Base-by-base conservation (phyloP, 306 rosid genomes). In the Medicago arabica region DNA sequence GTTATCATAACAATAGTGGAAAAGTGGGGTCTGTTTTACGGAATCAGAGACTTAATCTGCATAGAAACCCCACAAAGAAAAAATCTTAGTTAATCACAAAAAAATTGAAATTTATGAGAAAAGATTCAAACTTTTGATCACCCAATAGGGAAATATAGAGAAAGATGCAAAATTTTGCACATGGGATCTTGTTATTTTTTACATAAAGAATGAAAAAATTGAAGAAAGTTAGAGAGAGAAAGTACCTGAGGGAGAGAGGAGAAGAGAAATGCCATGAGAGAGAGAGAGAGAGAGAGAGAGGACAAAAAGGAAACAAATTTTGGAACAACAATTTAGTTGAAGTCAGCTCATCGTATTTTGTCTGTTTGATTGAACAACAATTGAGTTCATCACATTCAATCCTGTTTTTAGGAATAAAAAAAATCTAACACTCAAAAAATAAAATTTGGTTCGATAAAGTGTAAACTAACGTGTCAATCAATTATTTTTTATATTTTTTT, bases 31-130 rank as follows among this genome's bases (percentile, higher is more conserved):
- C 90, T 34, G 68, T 80, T 82, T 69, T 61, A 61, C 15, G 62
- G 76, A 84, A 71, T 75, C 70, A 82, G 57, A 71, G 74, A 61
- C 70, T 40, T 65, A 80, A 88, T 84, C 96, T 88, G 93, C 90
- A 75, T 63, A 86, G 50, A 76, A 81, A 76, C 66, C 80, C 77
- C 80, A 44, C 69, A 78, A 71, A 61, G 36, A 78, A 71, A 62
- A 81, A 81, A 82, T 19, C 21, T 7, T 9, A 19, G 73, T 76
- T 77, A 80, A 38, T 34, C 34, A 47, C 63, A 69, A 54, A 44
- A 44, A 60, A 57, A n/a, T 14, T 49, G 40, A 28, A 79, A 74
- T 77, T 75, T 63, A 16, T 25, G 15, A 31, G 59, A 65, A 69
- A 79, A 76, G 78, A 58, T 10, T 15, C 15, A 41, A 77, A 81